Conservation (phyloP, 306 rosid genomes). For the Lathyrus tuberosus region DNA sequence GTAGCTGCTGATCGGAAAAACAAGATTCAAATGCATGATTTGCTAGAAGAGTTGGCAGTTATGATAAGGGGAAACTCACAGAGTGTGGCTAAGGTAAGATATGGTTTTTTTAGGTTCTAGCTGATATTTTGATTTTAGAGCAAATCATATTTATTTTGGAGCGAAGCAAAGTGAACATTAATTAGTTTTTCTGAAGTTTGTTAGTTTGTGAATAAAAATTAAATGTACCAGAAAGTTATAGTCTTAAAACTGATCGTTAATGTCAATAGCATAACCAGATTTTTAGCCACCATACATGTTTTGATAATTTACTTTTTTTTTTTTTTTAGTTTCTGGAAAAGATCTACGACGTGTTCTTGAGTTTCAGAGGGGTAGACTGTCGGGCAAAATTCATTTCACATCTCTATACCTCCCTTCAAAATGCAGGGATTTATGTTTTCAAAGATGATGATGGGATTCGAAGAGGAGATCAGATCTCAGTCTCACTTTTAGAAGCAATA, state of each 20-base stretch:
- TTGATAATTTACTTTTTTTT: not conserved
- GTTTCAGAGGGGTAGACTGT: not conserved
- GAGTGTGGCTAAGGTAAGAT: too few relatives aligned
- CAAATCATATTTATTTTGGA: too few relatives aligned
- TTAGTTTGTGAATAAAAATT: not conserved
- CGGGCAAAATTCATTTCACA: not conserved
- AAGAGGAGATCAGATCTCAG: not conserved
- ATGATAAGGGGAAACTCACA: not conserved
- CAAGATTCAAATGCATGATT: slow-evolving; percentile 9
- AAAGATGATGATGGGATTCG: not conserved
- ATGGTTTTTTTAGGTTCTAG: too few relatives aligned
- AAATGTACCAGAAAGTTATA: not conserved
- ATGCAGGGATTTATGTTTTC: not conserved
- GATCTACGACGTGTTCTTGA: slow-evolving; percentile 1
- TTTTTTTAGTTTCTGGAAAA: not conserved
- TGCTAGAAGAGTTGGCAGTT: not conserved
- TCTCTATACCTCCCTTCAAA: slow-evolving; percentile 1
- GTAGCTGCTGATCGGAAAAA: not conserved
- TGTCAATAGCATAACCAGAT: not conserved
- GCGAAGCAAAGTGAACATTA: too few relatives aligned
- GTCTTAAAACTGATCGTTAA: not conserved
- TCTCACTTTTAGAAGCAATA: not conserved
- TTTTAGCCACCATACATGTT: not conserved
- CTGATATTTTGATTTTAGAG: too few relatives aligned
- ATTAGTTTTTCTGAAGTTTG: too few relatives aligned